A percentile compares a stretch with the other conserved stretches of the same genome.
Conservation (phyloP, 257 asterid species). For the Ilex aquifolium region DNA sequence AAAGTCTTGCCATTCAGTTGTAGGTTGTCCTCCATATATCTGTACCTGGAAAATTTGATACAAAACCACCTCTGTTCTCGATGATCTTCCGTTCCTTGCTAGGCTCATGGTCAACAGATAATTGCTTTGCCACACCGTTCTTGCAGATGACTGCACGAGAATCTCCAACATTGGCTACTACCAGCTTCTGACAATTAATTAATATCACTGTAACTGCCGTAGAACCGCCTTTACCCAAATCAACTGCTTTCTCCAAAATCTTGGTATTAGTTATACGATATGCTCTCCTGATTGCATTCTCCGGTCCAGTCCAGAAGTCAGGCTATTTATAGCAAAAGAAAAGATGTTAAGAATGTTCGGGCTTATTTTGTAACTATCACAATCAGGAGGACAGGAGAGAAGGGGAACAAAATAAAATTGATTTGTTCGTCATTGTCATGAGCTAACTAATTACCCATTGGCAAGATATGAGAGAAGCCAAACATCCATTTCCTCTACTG, state of each 20-base stretch:
- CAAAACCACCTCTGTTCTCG: constrained; percentile 86
- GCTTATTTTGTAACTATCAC: too few species aligned
- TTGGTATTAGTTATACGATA: constrained; percentile 58
- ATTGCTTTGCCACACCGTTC: constrained; percentile 75
- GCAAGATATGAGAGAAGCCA: too few species aligned
- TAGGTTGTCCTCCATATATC: background rate
- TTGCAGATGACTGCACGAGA: constrained; percentile 88
- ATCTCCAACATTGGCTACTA: constrained; percentile 95
- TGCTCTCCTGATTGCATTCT: constrained; percentile 70
- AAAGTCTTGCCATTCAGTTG: background rate
- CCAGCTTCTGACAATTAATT: constrained; percentile 68
- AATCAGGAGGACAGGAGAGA: too few species aligned
- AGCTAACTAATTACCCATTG: too few species aligned
- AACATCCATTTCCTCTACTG: too few species aligned
- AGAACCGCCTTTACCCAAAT: constrained; percentile 86
- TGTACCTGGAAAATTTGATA: constrained; percentile 75
- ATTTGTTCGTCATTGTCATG: too few species aligned
- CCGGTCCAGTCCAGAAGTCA: constrained; percentile 76
- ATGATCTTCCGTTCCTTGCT: constrained; percentile 55
- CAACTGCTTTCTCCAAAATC: constrained; percentile 68
- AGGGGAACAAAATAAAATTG: too few species aligned
- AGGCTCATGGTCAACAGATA: constrained; percentile 90
- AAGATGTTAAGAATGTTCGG: background rate
- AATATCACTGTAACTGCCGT: constrained; percentile 92
- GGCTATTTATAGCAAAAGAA: constrained; percentile 34